phyloP scores from a whole-genome alignment of 805 yeast species.

The Metschnikowia noctiluminum region DNA sequence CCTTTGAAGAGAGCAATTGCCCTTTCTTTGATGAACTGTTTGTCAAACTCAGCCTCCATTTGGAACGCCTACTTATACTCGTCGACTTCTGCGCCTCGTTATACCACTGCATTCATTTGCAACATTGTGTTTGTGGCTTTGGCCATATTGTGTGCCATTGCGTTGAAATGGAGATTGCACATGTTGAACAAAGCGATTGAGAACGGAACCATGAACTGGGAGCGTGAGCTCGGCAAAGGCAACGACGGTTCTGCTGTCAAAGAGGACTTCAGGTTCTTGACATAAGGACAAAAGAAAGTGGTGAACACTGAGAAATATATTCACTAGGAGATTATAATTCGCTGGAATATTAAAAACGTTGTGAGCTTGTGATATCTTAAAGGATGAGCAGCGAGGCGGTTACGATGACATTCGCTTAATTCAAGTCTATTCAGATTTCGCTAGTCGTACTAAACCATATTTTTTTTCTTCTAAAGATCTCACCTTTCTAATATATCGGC shows the following conservation, averaged over 20 bases:
- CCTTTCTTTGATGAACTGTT: constrained; percentile 53
- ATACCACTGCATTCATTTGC: constrained; percentile 44
- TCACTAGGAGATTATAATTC: too few species aligned
- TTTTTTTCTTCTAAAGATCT: too few species aligned
- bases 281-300: too few species aligned
- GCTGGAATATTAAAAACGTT: too few species aligned
- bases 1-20: constrained; percentile 59
- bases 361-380: too few species aligned
- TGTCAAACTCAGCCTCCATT: constrained; percentile 54
- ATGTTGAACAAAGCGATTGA: constrained; percentile 41
- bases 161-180: constrained; percentile 37
- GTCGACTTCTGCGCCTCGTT: constrained; percentile 42
- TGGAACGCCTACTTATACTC: constrained; percentile 56
- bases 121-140: constrained; percentile 45
- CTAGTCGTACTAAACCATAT: too few species aligned
- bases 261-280: constrained; percentile 43
- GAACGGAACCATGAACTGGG: constrained; percentile 49
- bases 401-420: too few species aligned
- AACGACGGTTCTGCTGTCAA: constrained; percentile 40
- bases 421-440: too few species aligned
- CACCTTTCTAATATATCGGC: too few species aligned
- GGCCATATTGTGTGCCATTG: constrained; percentile 38
- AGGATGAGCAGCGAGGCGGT: too few species aligned
- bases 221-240: constrained; percentile 45
- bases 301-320: too few species aligned